Evolutionary conservation across 164 flowering plant species (phyloP).

Genomic region (Houttuynia cordata): DNA sequence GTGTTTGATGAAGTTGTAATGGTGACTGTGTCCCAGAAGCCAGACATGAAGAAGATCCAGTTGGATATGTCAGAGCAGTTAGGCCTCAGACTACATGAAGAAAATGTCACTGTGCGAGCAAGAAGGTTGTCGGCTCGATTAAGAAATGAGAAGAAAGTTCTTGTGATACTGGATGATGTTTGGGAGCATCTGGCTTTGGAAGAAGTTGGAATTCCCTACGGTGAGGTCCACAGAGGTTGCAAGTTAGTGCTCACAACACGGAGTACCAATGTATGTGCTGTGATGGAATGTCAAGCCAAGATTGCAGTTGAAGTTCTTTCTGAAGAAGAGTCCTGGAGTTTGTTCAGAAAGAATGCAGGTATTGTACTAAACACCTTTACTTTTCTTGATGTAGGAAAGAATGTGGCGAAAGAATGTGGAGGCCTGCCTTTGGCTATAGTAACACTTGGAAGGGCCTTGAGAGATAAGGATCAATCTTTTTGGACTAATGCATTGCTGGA

Average conservation of each 20-base stretch:
- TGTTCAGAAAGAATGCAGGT: constrained; percentile 12
- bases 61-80: constrained; percentile 5
- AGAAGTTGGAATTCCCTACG: constrained; percentile 14
- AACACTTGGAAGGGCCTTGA: constrained; percentile 13
- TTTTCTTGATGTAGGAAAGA: background rate
- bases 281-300: constrained; percentile 6
- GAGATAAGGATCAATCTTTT: background rate
- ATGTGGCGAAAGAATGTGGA: constrained; percentile 14
- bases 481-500: constrained; percentile 9
- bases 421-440: constrained; percentile 17
- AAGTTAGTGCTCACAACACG: constrained; percentile 15
- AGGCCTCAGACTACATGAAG: constrained; percentile 3
- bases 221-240: constrained; percentile 1
- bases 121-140: constrained; percentile 1
- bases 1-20: constrained; percentile 8
- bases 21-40: constrained; percentile 9
- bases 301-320: constrained; percentile 1
- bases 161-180: constrained; percentile 26
- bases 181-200: constrained; percentile 17
- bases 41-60: constrained; percentile 5
- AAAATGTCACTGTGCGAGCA: constrained; percentile 4
- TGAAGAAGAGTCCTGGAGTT: constrained; percentile 9
- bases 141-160: constrained; percentile 4
- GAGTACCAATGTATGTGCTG: constrained; percentile 2
- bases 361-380: background rate